Evolutionary conservation across 208 protist species (phyloP).

Genomic region (Acanthamoeba rhysodes): DNA sequence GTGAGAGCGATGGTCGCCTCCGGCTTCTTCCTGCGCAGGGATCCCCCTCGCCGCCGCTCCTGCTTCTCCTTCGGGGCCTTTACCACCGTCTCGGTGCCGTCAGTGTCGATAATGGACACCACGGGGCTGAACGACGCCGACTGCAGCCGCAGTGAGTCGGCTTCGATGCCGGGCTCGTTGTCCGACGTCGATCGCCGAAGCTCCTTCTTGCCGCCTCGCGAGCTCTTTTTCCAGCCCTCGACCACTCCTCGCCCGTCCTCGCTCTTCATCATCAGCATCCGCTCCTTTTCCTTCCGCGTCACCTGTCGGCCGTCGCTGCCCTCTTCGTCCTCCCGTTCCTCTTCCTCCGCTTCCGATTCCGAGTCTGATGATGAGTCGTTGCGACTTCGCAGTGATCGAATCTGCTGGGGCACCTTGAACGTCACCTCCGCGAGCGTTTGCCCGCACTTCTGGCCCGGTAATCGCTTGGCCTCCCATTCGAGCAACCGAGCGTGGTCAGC

Average conservation of each 20-base stretch:
- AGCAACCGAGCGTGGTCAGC: background rate
- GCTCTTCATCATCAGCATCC: slow-evolving; percentile 13
- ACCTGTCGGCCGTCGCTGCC: background rate
- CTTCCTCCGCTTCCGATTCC: background rate
- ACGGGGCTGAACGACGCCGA: background rate
- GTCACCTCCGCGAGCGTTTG: slow-evolving; percentile 38
- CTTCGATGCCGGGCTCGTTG: background rate
- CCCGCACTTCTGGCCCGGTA: background rate
- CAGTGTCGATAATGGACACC: background rate
- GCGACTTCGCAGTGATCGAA: background rate
- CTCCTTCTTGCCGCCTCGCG: background rate
- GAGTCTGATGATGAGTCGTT: background rate
- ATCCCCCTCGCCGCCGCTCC: background rate
- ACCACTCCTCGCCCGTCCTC: background rate
- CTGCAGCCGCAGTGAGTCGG: background rate
- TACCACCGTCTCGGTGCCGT: background rate
- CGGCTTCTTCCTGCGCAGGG: background rate
- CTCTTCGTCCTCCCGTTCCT: background rate
- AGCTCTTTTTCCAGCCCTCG: background rate
- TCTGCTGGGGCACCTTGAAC: background rate
- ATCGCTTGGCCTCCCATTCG: slow-evolving; percentile 31
- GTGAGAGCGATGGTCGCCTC: background rate
- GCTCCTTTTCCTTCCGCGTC: slow-evolving; percentile 37
- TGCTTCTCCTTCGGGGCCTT: background rate
- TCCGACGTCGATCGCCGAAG: background rate